Evolutionary conservation across 164 flowering plant genomes (phyloP).

Genomic region (Pachysandra terminalis): DNA sequence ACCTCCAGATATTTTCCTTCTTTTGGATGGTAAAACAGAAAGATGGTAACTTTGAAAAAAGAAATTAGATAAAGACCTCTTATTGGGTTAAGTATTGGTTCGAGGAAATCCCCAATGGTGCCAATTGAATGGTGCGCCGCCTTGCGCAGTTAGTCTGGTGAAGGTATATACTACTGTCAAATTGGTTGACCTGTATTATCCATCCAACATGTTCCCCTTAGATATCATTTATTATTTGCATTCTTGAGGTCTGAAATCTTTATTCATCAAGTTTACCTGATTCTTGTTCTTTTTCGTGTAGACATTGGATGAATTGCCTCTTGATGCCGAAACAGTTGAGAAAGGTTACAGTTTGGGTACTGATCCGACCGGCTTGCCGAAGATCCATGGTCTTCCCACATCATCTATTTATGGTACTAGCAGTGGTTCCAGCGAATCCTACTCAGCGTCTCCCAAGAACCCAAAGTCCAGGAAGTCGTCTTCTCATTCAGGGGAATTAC

Average conservation of each 20-base stretch:
- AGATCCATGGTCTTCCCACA: slow-evolving; percentile 55
- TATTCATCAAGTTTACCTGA: no score
- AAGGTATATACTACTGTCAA: no score
- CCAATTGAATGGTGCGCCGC: no score
- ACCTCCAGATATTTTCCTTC: no score
- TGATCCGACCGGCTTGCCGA: slow-evolving; percentile 91
- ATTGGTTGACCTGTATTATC: no score
- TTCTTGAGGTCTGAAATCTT: no score
- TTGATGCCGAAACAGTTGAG: slow-evolving; percentile 80
- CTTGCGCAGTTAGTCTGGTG: not conserved
- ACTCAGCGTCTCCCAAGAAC: slow-evolving; percentile 62
- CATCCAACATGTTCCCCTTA: not conserved
- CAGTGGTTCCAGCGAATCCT: slow-evolving; percentile 44
- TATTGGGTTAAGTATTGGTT: no score
- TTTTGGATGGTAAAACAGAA: no score
- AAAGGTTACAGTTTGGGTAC: slow-evolving; percentile 63
- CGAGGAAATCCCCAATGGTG: no score
- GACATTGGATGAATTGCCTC: slow-evolving; percentile 91
- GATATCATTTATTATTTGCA: not conserved
- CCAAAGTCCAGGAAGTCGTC: slow-evolving; percentile 67
- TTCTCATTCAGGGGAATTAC: slow-evolving; percentile 85
- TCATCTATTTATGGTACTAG: slow-evolving; percentile 56
- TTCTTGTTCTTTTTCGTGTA: slow-evolving; percentile 16
- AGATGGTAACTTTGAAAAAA: no score
- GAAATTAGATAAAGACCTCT: no score